Percentiles rank a stretch among this genome's conserved stretches.
phyloP scores from a whole-genome alignment of 208 protist species.

The Plasmodiophora brassicae region DNA sequence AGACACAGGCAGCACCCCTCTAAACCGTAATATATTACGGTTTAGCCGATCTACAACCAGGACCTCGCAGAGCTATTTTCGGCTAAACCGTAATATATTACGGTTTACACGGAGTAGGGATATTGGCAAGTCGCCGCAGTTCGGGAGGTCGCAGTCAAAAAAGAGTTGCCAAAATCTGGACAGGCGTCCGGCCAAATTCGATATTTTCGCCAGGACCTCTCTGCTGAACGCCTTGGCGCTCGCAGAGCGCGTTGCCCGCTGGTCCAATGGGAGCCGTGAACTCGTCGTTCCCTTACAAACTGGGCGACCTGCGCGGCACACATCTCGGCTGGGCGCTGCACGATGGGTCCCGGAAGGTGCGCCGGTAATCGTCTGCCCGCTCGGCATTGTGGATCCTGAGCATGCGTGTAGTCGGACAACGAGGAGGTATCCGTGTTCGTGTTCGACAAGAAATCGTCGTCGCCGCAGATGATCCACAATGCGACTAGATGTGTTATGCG shows the following conservation, averaged over 20 bases:
- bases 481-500: background rate
- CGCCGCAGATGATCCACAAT: background rate
- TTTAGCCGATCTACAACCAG: too few species aligned
- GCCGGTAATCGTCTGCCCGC: background rate
- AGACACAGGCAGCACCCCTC: too few species aligned
- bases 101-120: background rate
- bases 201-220: background rate
- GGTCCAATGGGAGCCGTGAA: background rate
- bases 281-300: background rate
- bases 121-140: background rate
- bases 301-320: background rate
- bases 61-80: too few species aligned
- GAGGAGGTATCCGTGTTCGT: slow-evolving; percentile 2
- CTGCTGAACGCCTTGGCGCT: background rate
- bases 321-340: background rate
- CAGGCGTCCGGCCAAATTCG: background rate
- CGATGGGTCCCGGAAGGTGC: slow-evolving; percentile 14
- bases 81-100: background rate
- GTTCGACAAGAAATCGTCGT: background rate
- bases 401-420: background rate
- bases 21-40: too few species aligned
- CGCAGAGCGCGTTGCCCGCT: background rate
- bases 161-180: background rate
- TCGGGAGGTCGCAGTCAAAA: background rate
- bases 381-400: background rate